phyloP scores from a whole-genome alignment of 371 early-diverging fungal species.

The Saksenaea oblongispora region DNA sequence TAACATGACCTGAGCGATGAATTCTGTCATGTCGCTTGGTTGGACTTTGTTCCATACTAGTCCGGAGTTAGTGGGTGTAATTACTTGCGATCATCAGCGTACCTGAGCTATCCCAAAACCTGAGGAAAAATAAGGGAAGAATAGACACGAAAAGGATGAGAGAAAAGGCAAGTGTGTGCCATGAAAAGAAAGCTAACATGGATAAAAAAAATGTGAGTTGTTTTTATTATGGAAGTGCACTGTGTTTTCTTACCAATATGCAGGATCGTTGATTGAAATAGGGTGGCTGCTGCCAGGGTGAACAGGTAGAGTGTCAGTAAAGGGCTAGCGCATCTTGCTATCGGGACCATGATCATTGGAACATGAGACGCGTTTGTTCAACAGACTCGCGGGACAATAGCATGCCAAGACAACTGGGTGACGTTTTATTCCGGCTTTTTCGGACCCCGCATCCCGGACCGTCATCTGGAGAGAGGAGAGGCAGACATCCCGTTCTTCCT shows the following conservation, averaged over 20 bases:
- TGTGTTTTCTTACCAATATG: background rate
- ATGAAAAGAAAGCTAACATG: background rate
- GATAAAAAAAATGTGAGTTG: background rate
- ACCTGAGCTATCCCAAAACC: background rate
- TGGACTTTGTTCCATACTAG: background rate
- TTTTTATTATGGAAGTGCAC: background rate
- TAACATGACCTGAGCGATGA: background rate
- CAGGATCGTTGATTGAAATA: background rate
- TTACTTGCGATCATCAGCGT: background rate
- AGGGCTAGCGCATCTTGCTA: constrained; percentile 3
- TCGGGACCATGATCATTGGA: constrained; percentile 2
- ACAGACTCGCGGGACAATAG: too few relatives aligned
- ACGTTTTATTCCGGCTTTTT: background rate
- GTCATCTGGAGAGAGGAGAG: background rate
- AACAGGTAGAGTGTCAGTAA: background rate
- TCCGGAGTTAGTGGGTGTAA: background rate
- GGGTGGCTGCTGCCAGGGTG: background rate
- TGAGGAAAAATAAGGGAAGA: background rate
- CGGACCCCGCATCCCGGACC: background rate
- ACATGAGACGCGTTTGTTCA: background rate
- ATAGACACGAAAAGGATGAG: background rate
- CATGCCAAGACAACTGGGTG: too few relatives aligned
- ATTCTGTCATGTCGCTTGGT: background rate
- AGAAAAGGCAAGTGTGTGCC: background rate
- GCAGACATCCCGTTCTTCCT: background rate